A percentile compares a stretch with the other conserved stretches of the same genome.
These are phyloP conservation scores for Aspergillus eucalypticola DNA, from an alignment of 2,329 filamentous ascomycete genomes.

Conservation along the genomic window DNA sequence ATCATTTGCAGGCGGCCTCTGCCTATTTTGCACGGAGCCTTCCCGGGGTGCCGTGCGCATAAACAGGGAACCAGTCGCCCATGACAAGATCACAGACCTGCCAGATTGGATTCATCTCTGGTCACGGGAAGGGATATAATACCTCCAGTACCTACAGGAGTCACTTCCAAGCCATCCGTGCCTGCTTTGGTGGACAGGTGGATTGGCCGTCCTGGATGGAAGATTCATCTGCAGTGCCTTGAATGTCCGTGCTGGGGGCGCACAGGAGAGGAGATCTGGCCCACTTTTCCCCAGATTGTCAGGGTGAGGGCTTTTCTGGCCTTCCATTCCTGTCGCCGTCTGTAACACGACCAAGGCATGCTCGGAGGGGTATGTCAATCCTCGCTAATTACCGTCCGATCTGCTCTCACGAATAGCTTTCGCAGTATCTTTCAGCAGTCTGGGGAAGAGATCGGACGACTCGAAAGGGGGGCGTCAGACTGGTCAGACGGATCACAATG, in stretches of 20 bases:
- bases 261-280: constrained; percentile 21
- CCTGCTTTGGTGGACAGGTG: neutral
- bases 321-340: neutral
- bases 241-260: constrained; percentile 20
- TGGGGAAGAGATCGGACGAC: neutral
- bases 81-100: neutral
- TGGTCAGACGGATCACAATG: constrained; percentile 11
- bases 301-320: constrained; percentile 3
- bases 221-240: constrained; percentile 8
- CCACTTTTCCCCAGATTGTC: constrained; percentile 29
- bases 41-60: neutral
- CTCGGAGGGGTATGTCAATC: neutral
- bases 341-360: neutral
- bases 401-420: neutral
- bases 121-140: neutral
- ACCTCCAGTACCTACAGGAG: constrained; percentile 4
- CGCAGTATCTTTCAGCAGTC: neutral
- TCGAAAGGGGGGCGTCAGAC: neutral
- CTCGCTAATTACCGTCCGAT: neutral
- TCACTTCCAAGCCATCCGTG: neutral
- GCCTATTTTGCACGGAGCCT: no score
- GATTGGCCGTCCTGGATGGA: neutral
- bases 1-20: no score
- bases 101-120: neutral
- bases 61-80: constrained; percentile 1